A percentile compares a stretch with the other conserved stretches of the same genome.
Evolutionary conservation across 495 filamentous ascomycete species (phyloP).

Genomic region (Pyrenula massariospora): DNA sequence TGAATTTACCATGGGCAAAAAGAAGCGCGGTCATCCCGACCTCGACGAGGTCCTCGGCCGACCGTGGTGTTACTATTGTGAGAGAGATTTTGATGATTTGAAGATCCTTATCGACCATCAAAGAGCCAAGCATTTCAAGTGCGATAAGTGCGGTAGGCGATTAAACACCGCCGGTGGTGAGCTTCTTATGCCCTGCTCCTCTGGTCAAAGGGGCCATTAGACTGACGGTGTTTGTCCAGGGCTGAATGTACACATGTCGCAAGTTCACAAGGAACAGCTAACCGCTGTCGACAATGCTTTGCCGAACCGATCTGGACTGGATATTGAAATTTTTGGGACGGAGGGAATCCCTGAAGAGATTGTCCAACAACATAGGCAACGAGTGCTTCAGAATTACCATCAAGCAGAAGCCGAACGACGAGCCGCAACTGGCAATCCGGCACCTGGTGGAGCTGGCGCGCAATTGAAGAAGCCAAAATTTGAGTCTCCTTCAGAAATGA

Average conservation of each 20-base stretch:
- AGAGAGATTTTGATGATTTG: constrained; percentile 93
- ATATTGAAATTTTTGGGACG: constrained; percentile 96
- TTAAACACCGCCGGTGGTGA: constrained; percentile 91
- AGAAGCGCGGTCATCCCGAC: constrained; percentile 72
- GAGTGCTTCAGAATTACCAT: constrained; percentile 71
- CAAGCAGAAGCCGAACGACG: constrained; percentile 74
- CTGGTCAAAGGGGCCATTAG: constrained; percentile 1
- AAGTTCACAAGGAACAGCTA: constrained; percentile 91
- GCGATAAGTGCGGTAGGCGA: constrained; percentile 74
- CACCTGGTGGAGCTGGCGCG: constrained; percentile 41
- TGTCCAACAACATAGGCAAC: constrained; percentile 67
- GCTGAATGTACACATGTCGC: constrained; percentile 91
- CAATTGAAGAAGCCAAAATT: constrained; percentile 70
- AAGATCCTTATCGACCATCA: constrained; percentile 95
- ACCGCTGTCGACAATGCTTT: constrained; percentile 83
- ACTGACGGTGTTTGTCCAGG: constrained; percentile 35
- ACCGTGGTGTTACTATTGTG: constrained; percentile 98
- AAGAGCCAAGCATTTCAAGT: constrained; percentile 98
- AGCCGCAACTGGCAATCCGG: constrained; percentile 71
- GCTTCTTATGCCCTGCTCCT: constrained; percentile 9
- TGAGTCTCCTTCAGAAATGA: constrained; percentile 64
- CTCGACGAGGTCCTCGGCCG: constrained; percentile 77
- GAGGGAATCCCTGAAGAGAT: constrained; percentile 89
- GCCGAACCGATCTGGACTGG: constrained; percentile 65
- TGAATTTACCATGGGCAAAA: constrained; percentile 61